A percentile compares a stretch with the other conserved stretches of the same genome.
These are phyloP conservation scores for Pseudogymnoascus sp. DNA, from an alignment of 2,329 filamentous ascomycete genomes.

Conservation along the genomic window DNA sequence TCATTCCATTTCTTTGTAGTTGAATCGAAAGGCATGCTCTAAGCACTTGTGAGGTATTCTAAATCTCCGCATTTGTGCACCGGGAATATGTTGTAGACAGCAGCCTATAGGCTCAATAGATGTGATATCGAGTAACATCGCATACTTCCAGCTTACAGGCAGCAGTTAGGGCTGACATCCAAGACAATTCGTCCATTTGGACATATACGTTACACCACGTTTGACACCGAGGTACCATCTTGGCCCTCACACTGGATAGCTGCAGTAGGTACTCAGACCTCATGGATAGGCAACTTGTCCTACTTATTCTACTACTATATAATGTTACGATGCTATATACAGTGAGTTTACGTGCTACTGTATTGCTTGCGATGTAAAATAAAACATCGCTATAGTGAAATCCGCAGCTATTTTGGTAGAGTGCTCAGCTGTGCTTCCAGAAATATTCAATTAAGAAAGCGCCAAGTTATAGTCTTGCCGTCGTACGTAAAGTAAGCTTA, in stretches of 20 bases:
- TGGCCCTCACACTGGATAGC: neutral
- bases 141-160: neutral
- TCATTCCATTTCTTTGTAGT: neutral
- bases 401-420: neutral
- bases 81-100: neutral
- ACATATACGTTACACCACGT: neutral
- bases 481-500: neutral
- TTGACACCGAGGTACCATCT: neutral
- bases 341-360: neutral
- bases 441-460: neutral
- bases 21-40: neutral
- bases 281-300: neutral
- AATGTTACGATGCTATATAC: neutral
- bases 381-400: neutral
- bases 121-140: neutral
- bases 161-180: neutral
- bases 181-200: neutral
- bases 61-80: neutral
- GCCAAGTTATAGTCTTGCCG: neutral
- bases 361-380: neutral
- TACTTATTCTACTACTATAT: neutral
- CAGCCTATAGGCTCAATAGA: neutral
- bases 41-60: neutral
- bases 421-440: neutral
- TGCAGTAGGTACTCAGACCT: neutral